A percentile compares a stretch with the other conserved stretches of the same genome.
phyloP scores from a whole-genome alignment of 805 yeast genomes.

The Clavispora fructus region DNA sequence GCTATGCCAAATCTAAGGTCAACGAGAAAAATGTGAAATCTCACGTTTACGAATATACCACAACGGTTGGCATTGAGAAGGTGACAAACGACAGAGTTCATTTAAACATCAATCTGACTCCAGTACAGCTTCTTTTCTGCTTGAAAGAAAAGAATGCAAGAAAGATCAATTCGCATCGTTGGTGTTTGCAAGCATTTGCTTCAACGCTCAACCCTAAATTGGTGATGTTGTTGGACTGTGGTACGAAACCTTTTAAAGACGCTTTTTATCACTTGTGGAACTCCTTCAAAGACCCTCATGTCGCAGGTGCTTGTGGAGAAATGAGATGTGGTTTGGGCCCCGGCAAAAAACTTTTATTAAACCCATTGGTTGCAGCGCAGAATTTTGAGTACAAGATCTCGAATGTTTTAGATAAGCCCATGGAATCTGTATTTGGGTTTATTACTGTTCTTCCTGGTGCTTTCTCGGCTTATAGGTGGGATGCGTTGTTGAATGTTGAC shows the following conservation, averaged over 20 bases:
- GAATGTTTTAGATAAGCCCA: conserved; percentile 90
- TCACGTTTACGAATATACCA: conserved; percentile 90
- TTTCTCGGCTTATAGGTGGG: conserved; percentile 86
- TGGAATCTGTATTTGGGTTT: conserved; percentile 92
- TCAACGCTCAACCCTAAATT: conserved; percentile 77
- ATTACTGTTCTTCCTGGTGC: conserved; percentile 96
- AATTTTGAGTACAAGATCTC: conserved; percentile 96
- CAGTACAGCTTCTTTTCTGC: conserved; percentile 86
- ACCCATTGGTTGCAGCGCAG: conserved; percentile 93
- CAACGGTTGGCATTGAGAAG: conserved; percentile 78
- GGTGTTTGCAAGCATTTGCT: conserved; percentile 94
- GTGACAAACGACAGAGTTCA: conserved; percentile 58
- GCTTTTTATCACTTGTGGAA: conserved; percentile 89
- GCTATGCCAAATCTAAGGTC: conserved; percentile 88
- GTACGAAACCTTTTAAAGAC: conserved; percentile 83
- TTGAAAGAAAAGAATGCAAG: conserved; percentile 83
- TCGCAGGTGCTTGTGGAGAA: conserved; percentile 98
- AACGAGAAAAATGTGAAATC: conserved; percentile 77
- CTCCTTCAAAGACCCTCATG: conserved; percentile 70
- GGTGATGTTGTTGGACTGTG: conserved; percentile 84
- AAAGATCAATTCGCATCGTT: conserved; percentile 92
- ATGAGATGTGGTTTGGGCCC: conserved; percentile 80
- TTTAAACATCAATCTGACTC: conserved; percentile 61
- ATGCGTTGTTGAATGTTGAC: conserved; percentile 63
- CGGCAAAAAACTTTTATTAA: conserved; percentile 42